Evolutionary conservation across 2,329 filamentous ascomycete species (phyloP), one percentile per base, ranked within the genome.

Genomic region (Pseudogymnoascus sp.): DNA sequence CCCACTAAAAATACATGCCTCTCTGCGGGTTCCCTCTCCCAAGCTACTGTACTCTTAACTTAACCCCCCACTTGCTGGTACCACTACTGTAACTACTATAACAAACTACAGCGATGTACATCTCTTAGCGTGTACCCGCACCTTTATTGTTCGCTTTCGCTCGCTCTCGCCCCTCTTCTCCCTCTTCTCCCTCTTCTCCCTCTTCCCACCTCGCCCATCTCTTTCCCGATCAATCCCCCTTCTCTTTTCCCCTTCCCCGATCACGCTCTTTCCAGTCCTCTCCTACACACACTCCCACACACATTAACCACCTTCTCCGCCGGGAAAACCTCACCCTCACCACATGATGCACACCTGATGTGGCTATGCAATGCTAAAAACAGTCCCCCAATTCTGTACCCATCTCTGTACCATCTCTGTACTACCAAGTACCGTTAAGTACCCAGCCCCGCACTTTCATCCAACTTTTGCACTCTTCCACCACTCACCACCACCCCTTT

Each of bases 41-140:
- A 48, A 48, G 43, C 43, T 48, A 48, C 43, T 48, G 43, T 48
- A 48, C 43, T 48, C 43, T 48, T 48, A 48, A 48, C 43, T 48
- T 23, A 14, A 23, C 11, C 11, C 43, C 43, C 43, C 21, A 48
- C 43, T 23, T 23, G 10, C 11, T 14, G 43, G 43, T 48, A 48
- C 43, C 21, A 13, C 19, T 45, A 23, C 41, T 45, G 19, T 21
- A 13, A 45, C 41, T 21, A 34, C 25, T 23, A 4, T 23, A 31
- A 31, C 28, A 31, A 10, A 31, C 6, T 28, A 28, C 25, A 28
- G 25, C 25, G 6, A 28, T 28, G 25, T 28, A 28, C 25, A 23
- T 10, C 11, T 34, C 2, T 34, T 34, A 34, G 31, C 31, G 31
- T 34, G 31, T 34, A 34, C 31, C 7, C 31, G 31, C 31, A 28